Evolutionary conservation across 2,329 filamentous ascomycete species (phyloP).

Genomic region (Curvularia sp.): DNA sequence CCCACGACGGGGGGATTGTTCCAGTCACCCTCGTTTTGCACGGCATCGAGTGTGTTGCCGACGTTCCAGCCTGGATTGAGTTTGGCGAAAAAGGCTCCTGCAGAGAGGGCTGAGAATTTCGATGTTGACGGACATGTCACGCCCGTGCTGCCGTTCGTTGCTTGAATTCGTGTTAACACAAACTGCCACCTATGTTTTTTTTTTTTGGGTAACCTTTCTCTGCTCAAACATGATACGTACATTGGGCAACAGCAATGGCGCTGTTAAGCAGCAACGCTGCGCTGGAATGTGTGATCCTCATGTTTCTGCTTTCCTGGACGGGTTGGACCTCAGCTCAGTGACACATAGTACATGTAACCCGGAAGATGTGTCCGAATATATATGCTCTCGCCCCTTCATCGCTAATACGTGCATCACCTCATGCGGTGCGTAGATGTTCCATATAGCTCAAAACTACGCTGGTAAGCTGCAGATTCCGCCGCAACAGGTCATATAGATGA

Average conservation of each 20-base stretch:
- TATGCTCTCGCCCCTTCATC: conserved; percentile 6
- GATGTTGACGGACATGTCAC: conserved; percentile 49
- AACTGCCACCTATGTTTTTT: not conserved
- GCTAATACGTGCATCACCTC: not conserved
- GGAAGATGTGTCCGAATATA: not conserved
- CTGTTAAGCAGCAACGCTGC: conserved; percentile 26
- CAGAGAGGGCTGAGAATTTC: conserved; percentile 57
- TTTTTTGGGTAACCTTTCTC: not conserved
- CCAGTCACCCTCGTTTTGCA: conserved; percentile 65
- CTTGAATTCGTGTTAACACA: not conserved
- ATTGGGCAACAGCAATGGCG: conserved; percentile 23
- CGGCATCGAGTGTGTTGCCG: conserved; percentile 66
- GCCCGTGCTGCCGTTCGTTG: conserved; percentile 28
- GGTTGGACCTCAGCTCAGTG: not conserved
- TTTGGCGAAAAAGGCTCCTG: conserved; percentile 56
- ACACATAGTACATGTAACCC: not conserved
- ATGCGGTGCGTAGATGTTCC: conserved; percentile 5
- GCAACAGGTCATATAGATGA: conserved; percentile 12
- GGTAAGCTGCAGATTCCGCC: not conserved
- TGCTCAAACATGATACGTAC: conserved; percentile 1
- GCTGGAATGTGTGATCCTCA: conserved; percentile 12
- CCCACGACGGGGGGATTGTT: conserved; percentile 62
- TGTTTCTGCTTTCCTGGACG: not conserved
- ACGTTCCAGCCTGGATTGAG: conserved; percentile 67
- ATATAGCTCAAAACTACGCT: conserved; percentile 9